Conservation (phyloP, 176 grass and related monocot genomes). For the Eragrostis curvula region DNA sequence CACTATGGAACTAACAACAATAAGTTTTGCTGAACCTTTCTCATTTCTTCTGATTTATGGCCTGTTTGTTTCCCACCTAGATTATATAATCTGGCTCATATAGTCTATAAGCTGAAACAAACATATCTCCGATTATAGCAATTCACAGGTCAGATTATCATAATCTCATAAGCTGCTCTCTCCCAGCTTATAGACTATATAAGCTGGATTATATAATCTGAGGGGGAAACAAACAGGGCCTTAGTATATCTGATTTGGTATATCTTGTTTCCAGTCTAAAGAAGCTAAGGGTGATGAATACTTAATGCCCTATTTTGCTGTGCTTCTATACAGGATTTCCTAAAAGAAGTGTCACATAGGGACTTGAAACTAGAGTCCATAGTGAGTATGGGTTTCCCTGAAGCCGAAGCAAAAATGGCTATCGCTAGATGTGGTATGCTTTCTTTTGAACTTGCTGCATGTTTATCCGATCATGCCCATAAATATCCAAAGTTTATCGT, state of each 20-base stretch:
- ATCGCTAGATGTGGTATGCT: constrained; percentile 86
- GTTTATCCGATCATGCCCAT: neutral
- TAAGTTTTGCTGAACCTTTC: no score
- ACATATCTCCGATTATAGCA: no score
- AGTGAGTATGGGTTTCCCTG: constrained; percentile 69
- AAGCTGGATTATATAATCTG: no score
- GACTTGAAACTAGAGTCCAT: constrained; percentile 61
- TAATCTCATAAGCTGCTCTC: no score
- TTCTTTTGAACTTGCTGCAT: constrained; percentile 18
- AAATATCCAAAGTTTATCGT: neutral
- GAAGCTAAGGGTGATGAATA: neutral
- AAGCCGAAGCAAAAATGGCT: constrained; percentile 62
- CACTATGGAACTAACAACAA: neutral
- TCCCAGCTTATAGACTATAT: no score
- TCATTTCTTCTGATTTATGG: no score
- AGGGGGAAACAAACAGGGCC: no score
- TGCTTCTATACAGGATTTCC: constrained; percentile 61
- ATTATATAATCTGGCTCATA: no score
- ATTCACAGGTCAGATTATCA: no score
- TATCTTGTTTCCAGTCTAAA: neutral
- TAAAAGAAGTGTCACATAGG: constrained; percentile 56
- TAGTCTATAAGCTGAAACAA: no score
- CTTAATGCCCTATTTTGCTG: constrained; percentile 22
- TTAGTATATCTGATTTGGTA: neutral
- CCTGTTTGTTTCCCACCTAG: no score